phyloP scores from a whole-genome alignment of 768 basidiomycete genomes.

The Hygrophorus pudorinus region DNA sequence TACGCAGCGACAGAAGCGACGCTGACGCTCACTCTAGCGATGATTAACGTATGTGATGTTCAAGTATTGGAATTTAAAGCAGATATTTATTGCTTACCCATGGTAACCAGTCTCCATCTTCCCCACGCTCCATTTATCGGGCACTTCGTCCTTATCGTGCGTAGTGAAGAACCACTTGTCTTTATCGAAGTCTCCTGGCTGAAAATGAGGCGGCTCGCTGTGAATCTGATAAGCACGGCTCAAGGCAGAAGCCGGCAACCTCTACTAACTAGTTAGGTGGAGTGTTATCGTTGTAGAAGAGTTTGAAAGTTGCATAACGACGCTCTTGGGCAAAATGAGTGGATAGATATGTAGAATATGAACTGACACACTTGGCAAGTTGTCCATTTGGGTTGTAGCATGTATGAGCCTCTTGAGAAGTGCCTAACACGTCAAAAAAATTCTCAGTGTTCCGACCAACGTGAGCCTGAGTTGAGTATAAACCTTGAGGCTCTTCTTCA shows the following conservation, averaged over 20 bases:
- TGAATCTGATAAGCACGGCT: no score
- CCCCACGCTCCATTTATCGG: slow-evolving; percentile 65
- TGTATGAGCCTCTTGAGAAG: slow-evolving; percentile 71
- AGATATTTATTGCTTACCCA: slow-evolving; percentile 31
- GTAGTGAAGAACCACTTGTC: slow-evolving; percentile 80
- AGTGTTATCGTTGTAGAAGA: slow-evolving; percentile 73
- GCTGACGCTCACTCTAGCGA: slow-evolving; percentile 52
- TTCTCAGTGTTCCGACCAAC: background rate
- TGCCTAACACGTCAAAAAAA: slow-evolving; percentile 30
- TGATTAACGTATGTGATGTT: slow-evolving; percentile 1
- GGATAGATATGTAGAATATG: background rate
- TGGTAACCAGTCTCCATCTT: slow-evolving; percentile 65
- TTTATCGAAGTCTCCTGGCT: slow-evolving; percentile 56
- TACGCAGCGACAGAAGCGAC: slow-evolving; percentile 67
- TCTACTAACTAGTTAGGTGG: slow-evolving; percentile 63
- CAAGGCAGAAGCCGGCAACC: no score
- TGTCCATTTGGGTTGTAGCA: slow-evolving; percentile 73
- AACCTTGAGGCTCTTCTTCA: slow-evolving; percentile 76
- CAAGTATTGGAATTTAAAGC: background rate
- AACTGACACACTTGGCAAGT: slow-evolving; percentile 55
- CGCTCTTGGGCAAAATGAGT: slow-evolving; percentile 35
- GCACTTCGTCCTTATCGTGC: slow-evolving; percentile 59
- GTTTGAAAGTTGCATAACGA: slow-evolving; percentile 82
- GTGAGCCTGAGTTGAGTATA: background rate
- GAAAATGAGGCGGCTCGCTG: slow-evolving; percentile 67